Base-by-base conservation (phyloP, 805 yeast genomes). In the Torulaspora gathmanii region DNA sequence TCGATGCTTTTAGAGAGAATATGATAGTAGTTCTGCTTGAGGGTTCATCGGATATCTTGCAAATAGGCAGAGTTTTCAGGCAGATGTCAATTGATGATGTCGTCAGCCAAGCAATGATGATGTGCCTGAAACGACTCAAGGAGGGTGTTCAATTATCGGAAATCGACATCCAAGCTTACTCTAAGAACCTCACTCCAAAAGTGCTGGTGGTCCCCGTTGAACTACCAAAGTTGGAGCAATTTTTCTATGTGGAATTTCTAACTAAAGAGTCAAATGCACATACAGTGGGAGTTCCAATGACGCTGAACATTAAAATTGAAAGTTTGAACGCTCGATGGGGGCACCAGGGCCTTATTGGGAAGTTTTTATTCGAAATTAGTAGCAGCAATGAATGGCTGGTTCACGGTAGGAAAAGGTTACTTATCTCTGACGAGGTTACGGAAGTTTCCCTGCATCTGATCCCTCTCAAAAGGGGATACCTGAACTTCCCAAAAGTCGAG, bases 381-480 rank as follows among this genome's bases (percentile, higher is more conserved):
- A 72, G 75, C 22, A 76, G 72, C 23, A 71, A 71, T 23, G 96
- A 88, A 42, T 91, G 98, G 98, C 60, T 88, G 2, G 68, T 89
- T 4, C 79, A 87, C 5, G 98, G 98, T 0, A 71, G 76, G 49
- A 79, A 79, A 47, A 72, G 70, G 45, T 78, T 79, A 36, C 60
- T 69, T 9, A 76, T 88, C 49, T 59, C 68, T 2, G 63, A 74
- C 4, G 69, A 63, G 8, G 48, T 53, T 40, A 42, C 50, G 3
- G 55, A 52, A 7, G 51, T 64, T 2, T 62, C 72, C 13, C 46
- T 89, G 13, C 67, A 74, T 3, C 63, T 90, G 49, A 73, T 87
- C 12, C 97, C 98, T 1, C 61, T 88, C 42, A 82, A 78, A 49
- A 78, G 82, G 17, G 97, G 98, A 0, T 80, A 82, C 46, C 59